phyloP scores from a whole-genome alignment of 1,284 basidiomycete genomes.

The Farysia itapuensis region DNA sequence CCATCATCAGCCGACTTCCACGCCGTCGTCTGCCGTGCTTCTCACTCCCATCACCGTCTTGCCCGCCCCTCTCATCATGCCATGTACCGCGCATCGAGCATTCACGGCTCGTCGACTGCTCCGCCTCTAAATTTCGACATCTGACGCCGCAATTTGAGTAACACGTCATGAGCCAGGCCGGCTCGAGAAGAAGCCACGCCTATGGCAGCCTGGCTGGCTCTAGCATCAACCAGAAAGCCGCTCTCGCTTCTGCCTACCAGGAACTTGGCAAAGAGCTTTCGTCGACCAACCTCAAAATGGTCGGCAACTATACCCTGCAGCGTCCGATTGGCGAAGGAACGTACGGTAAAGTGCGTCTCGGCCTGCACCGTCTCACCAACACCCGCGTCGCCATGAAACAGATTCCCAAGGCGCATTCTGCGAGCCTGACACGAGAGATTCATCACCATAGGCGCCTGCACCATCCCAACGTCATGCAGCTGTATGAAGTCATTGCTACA shows the following conservation, averaged over 20 bases:
- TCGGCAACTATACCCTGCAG: slow-evolving; percentile 93
- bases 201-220: slow-evolving; percentile 16
- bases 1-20: too few species aligned
- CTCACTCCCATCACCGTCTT: too few species aligned
- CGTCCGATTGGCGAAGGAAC: slow-evolving; percentile 92
- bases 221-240: slow-evolving; percentile 48
- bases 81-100: too few species aligned
- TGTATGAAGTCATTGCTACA: slow-evolving; percentile 96
- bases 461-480: slow-evolving; percentile 89
- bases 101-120: too few species aligned
- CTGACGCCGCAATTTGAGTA: too few species aligned
- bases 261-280: slow-evolving; percentile 93
- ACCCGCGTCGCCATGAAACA: slow-evolving; percentile 83
- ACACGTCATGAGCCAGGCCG: neutral
- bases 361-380: slow-evolving; percentile 80
- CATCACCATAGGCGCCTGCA: slow-evolving; percentile 96
- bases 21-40: too few species aligned
- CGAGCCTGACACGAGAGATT: slow-evolving; percentile 87
- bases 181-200: slow-evolving; percentile 11
- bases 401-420: slow-evolving; percentile 79
- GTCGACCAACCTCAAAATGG: slow-evolving; percentile 80
- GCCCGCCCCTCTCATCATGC: too few species aligned
- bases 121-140: too few species aligned
- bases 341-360: slow-evolving; percentile 87
- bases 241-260: slow-evolving; percentile 85